Base-by-base conservation (phyloP, 1,284 basidiomycete species). In the Kalmanozyma brasiliensis region DNA sequence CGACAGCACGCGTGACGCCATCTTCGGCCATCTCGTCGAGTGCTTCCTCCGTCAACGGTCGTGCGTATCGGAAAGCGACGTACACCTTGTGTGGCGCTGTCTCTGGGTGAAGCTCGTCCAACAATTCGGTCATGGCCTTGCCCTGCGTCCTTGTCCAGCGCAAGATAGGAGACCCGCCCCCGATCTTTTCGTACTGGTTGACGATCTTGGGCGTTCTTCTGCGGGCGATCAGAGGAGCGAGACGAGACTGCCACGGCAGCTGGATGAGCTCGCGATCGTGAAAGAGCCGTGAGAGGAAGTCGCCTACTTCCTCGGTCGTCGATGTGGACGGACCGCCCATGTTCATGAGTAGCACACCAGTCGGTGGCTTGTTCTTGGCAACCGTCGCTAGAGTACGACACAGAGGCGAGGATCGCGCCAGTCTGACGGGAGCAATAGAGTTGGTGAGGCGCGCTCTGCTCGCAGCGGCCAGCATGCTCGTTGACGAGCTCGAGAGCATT, bases 61-160 rank as follows among this genome's bases (percentile, higher is more conserved):
- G 86, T 19, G 92, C 94, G 82, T 99, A 85, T 22, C 83, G 80
- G 56, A 77, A 73, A 17, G 73, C 73, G 73, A 94, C 89, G 82
- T 99, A 99, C 32, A 90, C 86, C 84, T 97, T 98, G 85, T 98
- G 95, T 2, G 95, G 95, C 5, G 95, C 95, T 1, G 92, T 93
- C 63, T 87, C 86, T 2, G 96, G 96, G 72, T 91, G 89, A 17
- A 98, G 86, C 82, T 98, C 94, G 83, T 99, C 95, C 22, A 98
- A 88, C 57, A 98, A 85, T 49, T 88, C 85, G 23, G 88, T 91
- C 94, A 99, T 95, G 53, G 88, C 90, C 52, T 90, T 88, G 42
- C 94, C 96, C 84, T 99, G 96, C 22, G 89, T 83, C 65, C 89
- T 85, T 1, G 95, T 96, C 87, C 96, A 98, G 48, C 87, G 87